Conservation (phyloP, 306 rosid genomes). For the peach (Prunus persica) region DNA sequence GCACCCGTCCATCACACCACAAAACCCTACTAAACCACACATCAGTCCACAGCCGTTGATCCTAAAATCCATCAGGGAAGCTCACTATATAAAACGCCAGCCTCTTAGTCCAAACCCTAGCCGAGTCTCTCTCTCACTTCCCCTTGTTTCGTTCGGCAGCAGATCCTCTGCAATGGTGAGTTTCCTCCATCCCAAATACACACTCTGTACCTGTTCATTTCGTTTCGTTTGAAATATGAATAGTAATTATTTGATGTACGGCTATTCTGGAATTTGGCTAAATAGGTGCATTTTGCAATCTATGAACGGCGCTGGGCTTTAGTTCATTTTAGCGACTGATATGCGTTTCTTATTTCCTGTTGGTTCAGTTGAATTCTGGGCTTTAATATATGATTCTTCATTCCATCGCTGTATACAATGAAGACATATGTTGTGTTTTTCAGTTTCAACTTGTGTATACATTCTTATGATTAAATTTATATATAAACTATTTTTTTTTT, state of each 20-base stretch:
- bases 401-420: background rate
- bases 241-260: too few species aligned
- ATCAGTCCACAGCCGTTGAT: conserved; percentile 3
- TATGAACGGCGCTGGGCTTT: too few species aligned
- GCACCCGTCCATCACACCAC: background rate
- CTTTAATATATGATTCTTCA: background rate
- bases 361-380: background rate
- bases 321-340: background rate
- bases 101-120: background rate
- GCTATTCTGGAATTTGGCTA: too few species aligned
- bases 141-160: background rate
- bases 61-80: background rate
- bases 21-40: background rate
- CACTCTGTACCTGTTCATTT: background rate
- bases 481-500: background rate
- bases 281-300: too few species aligned
- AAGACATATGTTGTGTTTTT: background rate
- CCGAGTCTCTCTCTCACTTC: background rate
- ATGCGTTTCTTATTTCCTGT: background rate
- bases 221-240: too few species aligned
- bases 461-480: background rate
- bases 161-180: conserved; percentile 12
- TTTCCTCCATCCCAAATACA: background rate
- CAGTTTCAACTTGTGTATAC: background rate
- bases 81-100: background rate